Conservation (phyloP, 805 yeast genomes). For the Candida anglica region DNA sequence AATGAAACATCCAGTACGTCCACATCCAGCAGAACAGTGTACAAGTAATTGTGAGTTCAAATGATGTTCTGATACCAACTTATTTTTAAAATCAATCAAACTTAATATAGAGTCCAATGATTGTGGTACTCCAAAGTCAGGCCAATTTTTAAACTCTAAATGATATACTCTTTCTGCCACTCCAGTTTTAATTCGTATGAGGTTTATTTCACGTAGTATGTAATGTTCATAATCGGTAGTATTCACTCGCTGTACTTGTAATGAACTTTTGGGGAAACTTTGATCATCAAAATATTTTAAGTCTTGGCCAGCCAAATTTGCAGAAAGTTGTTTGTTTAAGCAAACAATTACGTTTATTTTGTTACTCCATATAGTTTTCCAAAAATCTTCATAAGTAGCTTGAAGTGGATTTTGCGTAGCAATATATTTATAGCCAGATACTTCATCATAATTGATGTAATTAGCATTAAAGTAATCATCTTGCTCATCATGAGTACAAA, state of each 20-base stretch:
- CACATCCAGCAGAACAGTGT: constrained; percentile 62
- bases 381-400: constrained; percentile 40
- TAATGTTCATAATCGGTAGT: constrained; percentile 11
- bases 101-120: constrained; percentile 25
- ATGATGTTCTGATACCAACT: constrained; percentile 11
- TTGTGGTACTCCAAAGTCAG: constrained; percentile 43
- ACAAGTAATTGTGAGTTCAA: constrained; percentile 24
- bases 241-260: constrained; percentile 9
- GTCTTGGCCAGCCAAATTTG: constrained; percentile 12
- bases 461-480: constrained; percentile 47
- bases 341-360: constrained; percentile 33
- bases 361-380: constrained; percentile 35
- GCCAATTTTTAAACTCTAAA: constrained; percentile 42
- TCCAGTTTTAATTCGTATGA: constrained; percentile 5
- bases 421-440: constrained; percentile 27
- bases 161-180: constrained; percentile 22
- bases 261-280: constrained; percentile 10
- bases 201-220: constrained; percentile 11
- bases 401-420: constrained; percentile 45
- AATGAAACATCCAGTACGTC: constrained; percentile 52
- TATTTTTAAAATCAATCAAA: constrained; percentile 30
- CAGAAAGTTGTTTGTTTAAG: constrained; percentile 25
- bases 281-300: constrained; percentile 17
- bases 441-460: constrained; percentile 27
- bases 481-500: constrained; percentile 7